These are phyloP conservation scores for Colletotrichum euphorbiae DNA, from an alignment of 2,329 filamentous ascomycete species.

Conservation along the genomic window DNA sequence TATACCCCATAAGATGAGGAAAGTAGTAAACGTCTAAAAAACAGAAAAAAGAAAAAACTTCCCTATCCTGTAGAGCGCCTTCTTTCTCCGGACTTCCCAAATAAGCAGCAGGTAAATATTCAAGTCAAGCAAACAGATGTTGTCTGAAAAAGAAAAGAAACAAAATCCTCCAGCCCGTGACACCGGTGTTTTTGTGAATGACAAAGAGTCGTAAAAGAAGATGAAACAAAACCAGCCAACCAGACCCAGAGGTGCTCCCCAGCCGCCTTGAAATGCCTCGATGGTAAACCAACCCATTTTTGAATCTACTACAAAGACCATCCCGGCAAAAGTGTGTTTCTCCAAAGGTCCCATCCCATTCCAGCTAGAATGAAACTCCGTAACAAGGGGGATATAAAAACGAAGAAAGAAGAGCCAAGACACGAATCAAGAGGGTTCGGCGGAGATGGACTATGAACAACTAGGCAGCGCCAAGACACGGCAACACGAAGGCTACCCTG, in stretches of 20 bases:
- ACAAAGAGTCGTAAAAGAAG: slow-evolving; percentile 11
- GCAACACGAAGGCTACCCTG: neutral
- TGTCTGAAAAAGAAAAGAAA: neutral
- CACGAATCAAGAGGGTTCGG: slow-evolving; percentile 4
- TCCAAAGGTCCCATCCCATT: slow-evolving; percentile 29
- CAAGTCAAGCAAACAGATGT: neutral
- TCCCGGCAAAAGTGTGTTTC: slow-evolving; percentile 24
- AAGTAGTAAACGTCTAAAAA: neutral
- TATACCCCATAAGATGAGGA: slow-evolving; percentile 11
- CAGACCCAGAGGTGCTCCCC: slow-evolving; percentile 16
- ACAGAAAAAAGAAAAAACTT: neutral
- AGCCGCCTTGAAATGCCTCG: slow-evolving; percentile 28
- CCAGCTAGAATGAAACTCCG: slow-evolving; percentile 35
- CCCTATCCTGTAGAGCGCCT: slow-evolving; percentile 33
- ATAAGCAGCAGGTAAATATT: neutral
- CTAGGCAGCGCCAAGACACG: neutral
- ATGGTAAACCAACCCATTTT: slow-evolving; percentile 25
- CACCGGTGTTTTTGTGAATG: slow-evolving; percentile 9
- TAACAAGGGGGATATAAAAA: slow-evolving; percentile 10
- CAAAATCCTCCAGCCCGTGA: slow-evolving; percentile 13
- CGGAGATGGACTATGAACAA: neutral
- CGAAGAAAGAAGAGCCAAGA: slow-evolving; percentile 26
- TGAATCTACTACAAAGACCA: slow-evolving; percentile 33
- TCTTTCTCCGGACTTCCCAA: slow-evolving; percentile 29
- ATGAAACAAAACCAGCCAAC: slow-evolving; percentile 10